Base-by-base conservation (phyloP, 768 basidiomycete species). In the Boletus barrowsii region DNA sequence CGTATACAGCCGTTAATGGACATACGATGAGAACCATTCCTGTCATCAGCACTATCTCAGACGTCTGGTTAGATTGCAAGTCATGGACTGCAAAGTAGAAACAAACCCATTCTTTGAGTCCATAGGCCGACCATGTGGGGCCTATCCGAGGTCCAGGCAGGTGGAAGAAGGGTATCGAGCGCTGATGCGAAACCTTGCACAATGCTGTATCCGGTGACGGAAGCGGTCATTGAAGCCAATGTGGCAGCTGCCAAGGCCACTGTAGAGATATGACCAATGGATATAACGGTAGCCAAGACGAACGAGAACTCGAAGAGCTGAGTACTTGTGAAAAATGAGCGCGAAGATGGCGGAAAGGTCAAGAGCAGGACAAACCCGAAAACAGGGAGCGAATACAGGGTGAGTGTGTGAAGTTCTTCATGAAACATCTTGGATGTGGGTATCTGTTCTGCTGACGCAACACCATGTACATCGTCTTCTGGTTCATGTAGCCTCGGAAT, bases 121-220 rank as follows among this genome's bases (percentile, higher is more conserved):
- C 94, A 96, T 9, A 96, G 77, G 8, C 94, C 94, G 11, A 98
- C 91, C 11, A 92, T 77, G 15, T 86, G 73, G 0, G 94, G 96
- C 30, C 87, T 84, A 1, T 84, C 66, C 3, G 93, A 93, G 0
- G 97, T 95, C 94, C 91, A 99, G 14, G 96, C 94, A 37, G 91
- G 84, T 1, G 97, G 96, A 10, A 98, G 83, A 63, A 99, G 80
- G 0, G 95, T 95, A 69, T 99, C 97, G 20, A 99, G 82, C 0
- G 92, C 86, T 46, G 88, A 90, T 9, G 83, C 75, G 51, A 96
- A 83, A n/a, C 93, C 93, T 59, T 88, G 87, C 8, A 94, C 74
- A 51, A 96, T 86, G 57, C 86, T 88, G 44, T 75, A 68, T 29
- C 69, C 69, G 2, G 69, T 68, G 11, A 86, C 83, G 48, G 79